Evolutionary conservation across 2,329 filamentous ascomycete species (phyloP), one percentile per base, ranked within the genome.

Genomic region (Monilinia aucupariae): DNA sequence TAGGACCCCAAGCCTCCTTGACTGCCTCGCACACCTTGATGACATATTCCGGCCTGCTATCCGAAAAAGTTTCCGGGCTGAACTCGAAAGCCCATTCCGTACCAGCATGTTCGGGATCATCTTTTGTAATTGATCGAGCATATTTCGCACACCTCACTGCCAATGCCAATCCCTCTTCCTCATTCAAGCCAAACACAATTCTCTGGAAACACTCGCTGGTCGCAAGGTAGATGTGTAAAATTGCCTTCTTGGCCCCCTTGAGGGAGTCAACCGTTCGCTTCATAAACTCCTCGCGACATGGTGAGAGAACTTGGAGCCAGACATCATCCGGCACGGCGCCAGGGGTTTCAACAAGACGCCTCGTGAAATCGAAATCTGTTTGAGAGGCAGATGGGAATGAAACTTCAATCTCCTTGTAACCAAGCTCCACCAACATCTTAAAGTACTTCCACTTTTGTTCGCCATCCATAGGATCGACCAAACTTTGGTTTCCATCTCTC

Each of bases 381-480:
- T 96, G 89, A 47, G 92, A 96, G 17, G 93, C 92, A 0, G 92
- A 96, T 56, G 93, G 93, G 78, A 96, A 97, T 5, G 92, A 94
- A 25, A 97, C 89, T 75, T 97, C 93, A 68, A 97, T 97, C 78
- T 97, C 93, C 79, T 97, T 97, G 82, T 96, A 97, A 70, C 94
- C 93, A 56, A 97, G 82, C 66, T 93, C 86, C 72, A 88, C 85
- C 61, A 97, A 85, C 91, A 96, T 96, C 78, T 92, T 87, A 81
- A 97, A 97, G 82, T 92, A 97, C 66, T 82, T 81, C 85, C 89
- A 94, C 79, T 97, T 97, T 81, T 97, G 92, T 55, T 96, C 91
- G 69, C 91, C 91, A 73, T 91, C 94, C 92, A 97, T 97, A 67
- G 93, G 92, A 75, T 96, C 91, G 41, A 91, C 86, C 76, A 96